phyloP scores from a whole-genome alignment of 2,329 filamentous ascomycete genomes.

The Balansia obtecta region DNA sequence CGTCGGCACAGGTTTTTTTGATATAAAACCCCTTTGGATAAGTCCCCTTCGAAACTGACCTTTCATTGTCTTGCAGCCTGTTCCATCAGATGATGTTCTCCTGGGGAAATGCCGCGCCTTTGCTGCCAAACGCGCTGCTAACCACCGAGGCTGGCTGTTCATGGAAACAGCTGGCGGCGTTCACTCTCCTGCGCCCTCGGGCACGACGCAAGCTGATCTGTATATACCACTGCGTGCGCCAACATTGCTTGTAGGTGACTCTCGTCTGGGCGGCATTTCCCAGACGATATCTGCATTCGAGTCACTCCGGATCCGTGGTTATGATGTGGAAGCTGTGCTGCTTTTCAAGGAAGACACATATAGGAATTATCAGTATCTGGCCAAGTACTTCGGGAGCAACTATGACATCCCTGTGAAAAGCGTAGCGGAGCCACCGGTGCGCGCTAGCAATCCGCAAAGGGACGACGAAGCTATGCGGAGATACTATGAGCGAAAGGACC shows the following conservation, averaged over 20 bases:
- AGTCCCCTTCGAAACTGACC: neutral
- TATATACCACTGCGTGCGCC: slow-evolving; percentile 65
- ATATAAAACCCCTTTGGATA: neutral
- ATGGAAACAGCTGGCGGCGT: slow-evolving; percentile 77
- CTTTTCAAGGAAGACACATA: slow-evolving; percentile 56
- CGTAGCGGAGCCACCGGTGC: slow-evolving; percentile 46
- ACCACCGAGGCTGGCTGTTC: slow-evolving; percentile 45
- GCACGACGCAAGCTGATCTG: slow-evolving; percentile 64
- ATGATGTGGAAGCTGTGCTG: slow-evolving; percentile 59
- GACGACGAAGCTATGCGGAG: slow-evolving; percentile 45
- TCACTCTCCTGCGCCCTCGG: slow-evolving; percentile 65
- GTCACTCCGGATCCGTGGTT: slow-evolving; percentile 64
- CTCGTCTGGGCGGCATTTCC: slow-evolving; percentile 66
- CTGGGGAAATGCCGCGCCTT: slow-evolving; percentile 26
- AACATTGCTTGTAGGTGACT: slow-evolving; percentile 62
- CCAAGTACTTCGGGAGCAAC: slow-evolving; percentile 51
- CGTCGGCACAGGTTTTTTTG: neutral
- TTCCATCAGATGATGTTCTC: slow-evolving; percentile 38
- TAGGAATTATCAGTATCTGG: slow-evolving; percentile 55
- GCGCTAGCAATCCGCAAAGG: slow-evolving; percentile 22
- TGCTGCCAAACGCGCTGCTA: slow-evolving; percentile 28
- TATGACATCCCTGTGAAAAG: slow-evolving; percentile 44
- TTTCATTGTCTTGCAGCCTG: slow-evolving; percentile 25
- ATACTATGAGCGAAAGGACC: slow-evolving; percentile 47
- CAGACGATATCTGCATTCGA: slow-evolving; percentile 72